Evolutionary conservation across 2,329 filamentous ascomycete species (phyloP).

Genomic region (Rhynchosporium agropyri): DNA sequence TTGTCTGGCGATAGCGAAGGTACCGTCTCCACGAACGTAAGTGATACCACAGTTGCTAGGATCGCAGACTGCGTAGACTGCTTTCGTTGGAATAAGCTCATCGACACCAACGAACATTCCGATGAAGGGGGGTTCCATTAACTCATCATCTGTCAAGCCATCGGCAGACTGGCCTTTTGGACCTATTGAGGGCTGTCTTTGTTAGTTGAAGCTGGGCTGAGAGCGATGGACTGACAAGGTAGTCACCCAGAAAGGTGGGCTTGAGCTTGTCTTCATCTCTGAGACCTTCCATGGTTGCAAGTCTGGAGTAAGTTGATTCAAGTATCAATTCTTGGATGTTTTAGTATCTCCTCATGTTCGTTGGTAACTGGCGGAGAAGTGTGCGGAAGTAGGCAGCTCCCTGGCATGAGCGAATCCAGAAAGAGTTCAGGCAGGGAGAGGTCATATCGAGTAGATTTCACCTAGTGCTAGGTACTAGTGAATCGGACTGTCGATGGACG

Average conservation of each 20-base stretch:
- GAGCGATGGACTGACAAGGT: background rate
- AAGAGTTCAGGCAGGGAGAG: no score
- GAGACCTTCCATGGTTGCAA: background rate
- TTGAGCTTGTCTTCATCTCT: background rate
- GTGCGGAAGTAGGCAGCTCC: no score
- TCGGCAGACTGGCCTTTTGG: constrained; percentile 1
- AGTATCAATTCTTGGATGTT: background rate
- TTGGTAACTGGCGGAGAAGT: no score
- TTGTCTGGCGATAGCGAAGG: constrained; percentile 19
- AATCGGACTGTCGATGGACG: no score
- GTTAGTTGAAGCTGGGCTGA: background rate
- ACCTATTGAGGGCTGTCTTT: background rate
- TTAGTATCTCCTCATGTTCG: no score
- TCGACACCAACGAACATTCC: constrained; percentile 23
- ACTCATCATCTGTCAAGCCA: constrained; percentile 4
- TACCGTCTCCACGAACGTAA: constrained; percentile 25
- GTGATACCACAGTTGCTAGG: constrained; percentile 14
- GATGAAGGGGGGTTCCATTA: constrained; percentile 23
- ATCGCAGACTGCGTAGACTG: constrained; percentile 26
- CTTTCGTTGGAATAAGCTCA: constrained; percentile 20
- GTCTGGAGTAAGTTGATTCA: background rate
- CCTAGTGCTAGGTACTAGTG: no score
- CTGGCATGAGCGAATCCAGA: no score
- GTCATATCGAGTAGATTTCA: no score
- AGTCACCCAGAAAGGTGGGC: constrained; percentile 6